phyloP scores from a whole-genome alignment of 805 yeast species.

The Yamadazyma takamatsuzukensis region DNA sequence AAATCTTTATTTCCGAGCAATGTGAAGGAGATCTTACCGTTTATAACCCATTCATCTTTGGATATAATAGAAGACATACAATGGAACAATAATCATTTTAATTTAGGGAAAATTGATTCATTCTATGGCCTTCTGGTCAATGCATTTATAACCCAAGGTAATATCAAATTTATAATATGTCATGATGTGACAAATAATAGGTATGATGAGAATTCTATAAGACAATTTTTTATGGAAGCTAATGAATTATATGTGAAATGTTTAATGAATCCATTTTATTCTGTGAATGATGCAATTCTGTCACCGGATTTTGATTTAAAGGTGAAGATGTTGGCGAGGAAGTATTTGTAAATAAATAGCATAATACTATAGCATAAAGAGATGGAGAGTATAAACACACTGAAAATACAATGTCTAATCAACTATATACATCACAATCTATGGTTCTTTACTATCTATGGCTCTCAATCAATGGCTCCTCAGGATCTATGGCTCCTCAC shows the following conservation, averaged over 20 bases:
- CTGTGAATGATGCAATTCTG: slow-evolving; percentile 67
- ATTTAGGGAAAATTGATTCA: slow-evolving; percentile 76
- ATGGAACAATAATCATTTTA: slow-evolving; percentile 65
- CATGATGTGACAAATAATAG: slow-evolving; percentile 31
- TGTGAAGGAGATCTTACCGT: slow-evolving; percentile 78
- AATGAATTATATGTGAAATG: slow-evolving; percentile 88
- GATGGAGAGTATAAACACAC: too few species aligned
- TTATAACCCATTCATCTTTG: slow-evolving; percentile 80
- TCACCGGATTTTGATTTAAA: slow-evolving; percentile 73
- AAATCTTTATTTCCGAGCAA: slow-evolving; percentile 60
- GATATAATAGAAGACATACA: slow-evolving; percentile 91
- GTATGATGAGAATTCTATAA: slow-evolving; percentile 65
- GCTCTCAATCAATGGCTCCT: too few species aligned
- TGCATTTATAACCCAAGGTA: slow-evolving; percentile 85
- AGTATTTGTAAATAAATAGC: slow-evolving; percentile 53
- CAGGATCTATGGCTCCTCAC: slow-evolving; percentile 1
- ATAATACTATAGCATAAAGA: too few species aligned
- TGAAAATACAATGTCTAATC: too few species aligned
- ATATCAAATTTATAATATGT: slow-evolving; percentile 70
- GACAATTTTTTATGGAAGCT: slow-evolving; percentile 78
- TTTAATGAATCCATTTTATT: slow-evolving; percentile 81
- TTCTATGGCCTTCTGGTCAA: slow-evolving; percentile 82
- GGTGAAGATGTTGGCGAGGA: slow-evolving; percentile 68
- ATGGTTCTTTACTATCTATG: too few species aligned
- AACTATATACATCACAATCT: too few species aligned